Percentiles rank a stretch among this genome's conserved stretches.
phyloP scores from a whole-genome alignment of 441 rosid genomes.

The Adansonia grandidieri region DNA sequence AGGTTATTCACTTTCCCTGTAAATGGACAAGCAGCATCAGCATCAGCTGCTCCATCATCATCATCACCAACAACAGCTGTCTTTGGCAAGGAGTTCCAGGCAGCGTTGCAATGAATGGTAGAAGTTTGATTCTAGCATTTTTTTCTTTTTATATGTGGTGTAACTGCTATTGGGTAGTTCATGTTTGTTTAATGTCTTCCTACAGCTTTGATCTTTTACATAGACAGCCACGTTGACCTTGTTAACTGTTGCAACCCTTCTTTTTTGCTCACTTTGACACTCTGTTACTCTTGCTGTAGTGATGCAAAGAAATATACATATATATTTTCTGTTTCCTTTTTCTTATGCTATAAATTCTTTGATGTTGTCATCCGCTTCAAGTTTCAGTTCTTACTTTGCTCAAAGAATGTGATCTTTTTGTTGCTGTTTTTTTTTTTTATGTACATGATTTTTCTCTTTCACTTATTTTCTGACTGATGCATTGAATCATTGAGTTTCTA shows the following conservation, averaged over 20 bases:
- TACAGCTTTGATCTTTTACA: conserved; percentile 5
- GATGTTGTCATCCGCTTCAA: conserved; percentile 4
- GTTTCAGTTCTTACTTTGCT: background rate
- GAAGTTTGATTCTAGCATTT: background rate
- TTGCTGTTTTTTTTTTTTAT: background rate
- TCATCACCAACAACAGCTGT: conserved; percentile 40
- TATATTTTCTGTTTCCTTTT: background rate
- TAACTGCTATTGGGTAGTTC: background rate
- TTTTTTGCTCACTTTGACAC: background rate
- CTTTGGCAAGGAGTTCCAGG: conserved; percentile 73
- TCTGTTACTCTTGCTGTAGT: conserved; percentile 12
- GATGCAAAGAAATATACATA: background rate
- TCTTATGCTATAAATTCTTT: background rate
- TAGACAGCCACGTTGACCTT: background rate
- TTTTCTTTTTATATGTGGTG: background rate
- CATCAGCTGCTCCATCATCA: conserved; percentile 13
- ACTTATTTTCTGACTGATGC: background rate
- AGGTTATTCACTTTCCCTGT: conserved; percentile 28
- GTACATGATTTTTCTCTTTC: background rate
- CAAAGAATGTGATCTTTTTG: background rate
- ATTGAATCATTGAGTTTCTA: background rate
- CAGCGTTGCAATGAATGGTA: conserved; percentile 90
- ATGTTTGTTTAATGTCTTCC: background rate
- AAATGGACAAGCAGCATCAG: conserved; percentile 63
- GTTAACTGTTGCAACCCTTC: background rate